Evolutionary conservation across 108 stramenopile genomes (phyloP), one percentile per base, ranked within the genome.

Genomic region (Cyclotella distinguenda): DNA sequence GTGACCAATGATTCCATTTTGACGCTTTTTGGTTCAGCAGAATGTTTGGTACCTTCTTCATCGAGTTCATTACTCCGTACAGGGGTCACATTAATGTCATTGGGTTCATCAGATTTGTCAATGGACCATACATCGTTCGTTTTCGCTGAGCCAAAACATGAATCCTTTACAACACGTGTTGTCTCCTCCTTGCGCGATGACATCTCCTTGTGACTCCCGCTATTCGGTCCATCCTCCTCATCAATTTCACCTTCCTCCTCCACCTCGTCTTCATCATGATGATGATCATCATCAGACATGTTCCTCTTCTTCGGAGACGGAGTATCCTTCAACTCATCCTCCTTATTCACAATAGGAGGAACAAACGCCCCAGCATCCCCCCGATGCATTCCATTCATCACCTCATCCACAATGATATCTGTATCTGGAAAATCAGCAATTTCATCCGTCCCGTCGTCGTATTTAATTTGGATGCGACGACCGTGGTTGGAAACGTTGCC

Each of bases 371-470:
- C 66, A 44, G 56, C 47, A 60, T 51, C 38, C 13, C 11, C 59
- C 31, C 55, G 18, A 70, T 92, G 91, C n/a, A 43, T 50, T 13
- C 87, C 88, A 80, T 93, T 93, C 43, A 38, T 42, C 19, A 60
- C 77, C 36, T 78, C 88, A 61, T 94, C 92, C 11, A 94, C 83
- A 44, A 90, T 76, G 38, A 94, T 82, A 68, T 94, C 92, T 55
- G 83, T 79, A 51, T 94, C 92, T 7, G 92, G 92, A 73, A 90
- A 94, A 54, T 86, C 77, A 25, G 89, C 46, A 1, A 86, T 45
- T 60, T 94, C 92, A 19, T 74, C 64, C 0, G 92, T 89, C 15
- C 88, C 86, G 64, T 94, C 92, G 60, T 94, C 92, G 61, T 94
- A 94, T 47, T 84, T 82, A 47, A 94, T 90, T 39, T 72, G 53